A percentile compares a stretch with the other conserved stretches of the same genome.
Conservation (phyloP, 495 filamentous ascomycete species). For the Aspergillus avenaceus region DNA sequence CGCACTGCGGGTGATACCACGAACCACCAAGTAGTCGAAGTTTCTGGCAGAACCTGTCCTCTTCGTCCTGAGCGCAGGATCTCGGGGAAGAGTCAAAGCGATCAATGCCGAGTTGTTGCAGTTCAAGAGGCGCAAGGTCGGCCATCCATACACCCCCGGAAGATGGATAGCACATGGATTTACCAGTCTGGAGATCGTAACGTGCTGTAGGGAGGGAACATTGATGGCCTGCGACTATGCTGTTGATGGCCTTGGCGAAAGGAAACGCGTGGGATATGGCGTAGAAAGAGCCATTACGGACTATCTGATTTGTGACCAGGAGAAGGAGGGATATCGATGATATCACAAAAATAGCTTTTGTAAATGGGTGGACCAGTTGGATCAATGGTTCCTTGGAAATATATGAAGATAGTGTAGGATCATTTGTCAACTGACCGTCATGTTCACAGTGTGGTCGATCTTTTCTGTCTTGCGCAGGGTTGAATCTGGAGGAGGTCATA, state of each 20-base stretch:
- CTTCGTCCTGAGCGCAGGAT: conserved; percentile 1
- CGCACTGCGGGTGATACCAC: not conserved
- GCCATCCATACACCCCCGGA: conserved; percentile 6
- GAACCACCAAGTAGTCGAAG: conserved; percentile 3
- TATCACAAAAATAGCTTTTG: not conserved
- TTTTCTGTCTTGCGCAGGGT: too few relatives aligned
- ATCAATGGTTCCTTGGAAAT: not conserved
- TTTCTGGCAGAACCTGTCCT: conserved; percentile 4
- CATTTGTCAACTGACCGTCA: too few relatives aligned
- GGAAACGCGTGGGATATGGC: not conserved
- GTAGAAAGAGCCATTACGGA: not conserved
- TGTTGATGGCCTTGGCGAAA: not conserved
- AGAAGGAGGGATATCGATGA: not conserved
- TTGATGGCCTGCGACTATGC: not conserved
- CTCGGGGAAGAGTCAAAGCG: not conserved
- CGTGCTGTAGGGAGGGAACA: conserved; percentile 8
- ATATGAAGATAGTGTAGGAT: not conserved
- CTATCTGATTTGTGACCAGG: not conserved
- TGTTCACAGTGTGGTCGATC: too few relatives aligned
- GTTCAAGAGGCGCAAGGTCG: not conserved
- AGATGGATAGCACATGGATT: conserved; percentile 6
- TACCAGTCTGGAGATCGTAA: not conserved
- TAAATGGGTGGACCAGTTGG: not conserved
- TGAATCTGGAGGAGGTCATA: too few relatives aligned
- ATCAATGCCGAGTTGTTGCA: not conserved